Evolutionary conservation across 108 stramenopile species (phyloP).

Genomic region (Tribonema minus): DNA sequence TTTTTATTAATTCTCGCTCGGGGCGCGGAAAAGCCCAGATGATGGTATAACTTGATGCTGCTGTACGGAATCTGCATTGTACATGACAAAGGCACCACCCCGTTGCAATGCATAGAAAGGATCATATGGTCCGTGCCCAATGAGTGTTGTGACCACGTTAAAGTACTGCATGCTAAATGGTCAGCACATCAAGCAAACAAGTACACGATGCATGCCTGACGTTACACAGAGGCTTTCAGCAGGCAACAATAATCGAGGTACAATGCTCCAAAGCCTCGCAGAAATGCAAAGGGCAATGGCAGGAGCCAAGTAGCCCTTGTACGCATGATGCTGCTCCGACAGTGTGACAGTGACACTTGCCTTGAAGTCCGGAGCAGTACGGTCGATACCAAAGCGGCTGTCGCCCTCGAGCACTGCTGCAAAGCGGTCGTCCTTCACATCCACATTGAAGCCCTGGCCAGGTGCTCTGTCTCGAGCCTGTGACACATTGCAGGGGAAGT

Average conservation of each 20-base stretch:
- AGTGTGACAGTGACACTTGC: too few species aligned
- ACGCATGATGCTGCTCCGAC: neutral
- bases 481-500: too few species aligned
- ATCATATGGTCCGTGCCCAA: too few species aligned
- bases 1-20: too few species aligned
- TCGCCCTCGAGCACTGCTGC: slow-evolving; percentile 81
- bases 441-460: slow-evolving; percentile 73
- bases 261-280: neutral
- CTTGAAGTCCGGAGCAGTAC: slow-evolving; percentile 73
- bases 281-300: neutral
- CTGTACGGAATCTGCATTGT: too few species aligned
- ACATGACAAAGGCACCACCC: too few species aligned
- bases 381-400: slow-evolving; percentile 84
- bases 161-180: neutral
- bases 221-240: neutral
- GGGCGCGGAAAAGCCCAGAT: too few species aligned
- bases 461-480: slow-evolving; percentile 19
- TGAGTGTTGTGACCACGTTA: too few species aligned
- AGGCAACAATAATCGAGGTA: neutral
- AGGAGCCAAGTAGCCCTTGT: neutral
- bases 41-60: too few species aligned
- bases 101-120: too few species aligned
- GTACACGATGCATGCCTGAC: neutral
- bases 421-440: slow-evolving; percentile 77
- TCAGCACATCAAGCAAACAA: too few species aligned